These are phyloP conservation scores for Phytophthora europaea DNA, from an alignment of 352 stramenopile species.

Conservation along the genomic window DNA sequence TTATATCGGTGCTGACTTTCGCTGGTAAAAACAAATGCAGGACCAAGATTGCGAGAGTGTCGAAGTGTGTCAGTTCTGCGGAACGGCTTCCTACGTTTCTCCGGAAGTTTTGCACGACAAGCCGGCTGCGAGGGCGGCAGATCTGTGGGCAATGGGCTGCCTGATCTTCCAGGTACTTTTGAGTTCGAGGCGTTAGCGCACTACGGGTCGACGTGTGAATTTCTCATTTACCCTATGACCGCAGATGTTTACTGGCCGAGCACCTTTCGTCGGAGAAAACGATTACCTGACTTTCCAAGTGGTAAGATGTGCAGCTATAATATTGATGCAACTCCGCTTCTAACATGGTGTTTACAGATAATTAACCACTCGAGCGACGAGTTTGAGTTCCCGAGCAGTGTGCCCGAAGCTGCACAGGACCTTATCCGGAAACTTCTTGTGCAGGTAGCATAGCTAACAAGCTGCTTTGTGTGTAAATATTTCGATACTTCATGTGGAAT, in stretches of 20 bases:
- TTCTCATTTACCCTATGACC: background rate
- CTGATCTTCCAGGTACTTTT: slow-evolving; percentile 85
- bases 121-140: slow-evolving; percentile 75
- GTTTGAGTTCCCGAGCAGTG: slow-evolving; percentile 76
- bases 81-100: slow-evolving; percentile 93
- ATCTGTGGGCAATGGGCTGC: slow-evolving; percentile 94
- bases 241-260: slow-evolving; percentile 85
- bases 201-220: background rate
- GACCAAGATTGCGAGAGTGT: slow-evolving; percentile 77
- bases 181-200: background rate
- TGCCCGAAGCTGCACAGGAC: slow-evolving; percentile 75
- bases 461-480: background rate
- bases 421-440: slow-evolving; percentile 84
- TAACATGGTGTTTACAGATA: slow-evolving; percentile 50
- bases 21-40: slow-evolving; percentile 32
- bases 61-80: slow-evolving; percentile 82
- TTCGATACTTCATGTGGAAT: background rate
- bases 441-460: slow-evolving; percentile 40
- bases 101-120: slow-evolving; percentile 93
- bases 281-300: slow-evolving; percentile 94
- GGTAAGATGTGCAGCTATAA: slow-evolving; percentile 36
- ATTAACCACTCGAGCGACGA: slow-evolving; percentile 84
- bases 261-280: slow-evolving; percentile 91
- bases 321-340: background rate
- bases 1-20: slow-evolving; percentile 2